Conservation (phyloP, 1,284 basidiomycete species). For the Stereum hirsutum region DNA sequence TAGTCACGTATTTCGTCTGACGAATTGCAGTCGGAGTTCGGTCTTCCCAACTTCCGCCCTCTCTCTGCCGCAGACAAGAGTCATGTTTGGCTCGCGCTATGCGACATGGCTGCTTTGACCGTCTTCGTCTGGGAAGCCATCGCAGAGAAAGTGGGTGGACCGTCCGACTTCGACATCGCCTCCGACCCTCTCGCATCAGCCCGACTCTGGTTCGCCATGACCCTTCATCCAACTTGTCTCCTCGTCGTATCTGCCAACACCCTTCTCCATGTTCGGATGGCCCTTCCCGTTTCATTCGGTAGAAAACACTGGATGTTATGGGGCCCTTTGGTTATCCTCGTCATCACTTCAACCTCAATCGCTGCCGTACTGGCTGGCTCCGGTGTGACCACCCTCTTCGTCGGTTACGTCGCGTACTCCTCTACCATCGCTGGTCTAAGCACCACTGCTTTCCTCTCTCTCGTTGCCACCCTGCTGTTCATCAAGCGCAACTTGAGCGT, state of each 20-base stretch:
- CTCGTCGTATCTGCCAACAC: conserved; percentile 48
- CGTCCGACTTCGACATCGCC: conserved; percentile 31
- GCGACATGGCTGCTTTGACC: conserved; percentile 50
- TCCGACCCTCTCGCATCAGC: conserved; percentile 40
- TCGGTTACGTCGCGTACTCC: conserved; percentile 51
- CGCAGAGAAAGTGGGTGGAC: conserved; percentile 37
- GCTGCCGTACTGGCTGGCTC: conserved; percentile 49
- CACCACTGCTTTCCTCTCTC: conserved; percentile 40
- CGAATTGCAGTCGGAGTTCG: conserved; percentile 50
- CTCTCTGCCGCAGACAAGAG: conserved; percentile 59
- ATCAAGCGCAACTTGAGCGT: conserved; percentile 55
- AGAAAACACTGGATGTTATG: conserved; percentile 59
- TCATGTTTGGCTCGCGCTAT: conserved; percentile 59
- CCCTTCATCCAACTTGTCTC: conserved; percentile 55
- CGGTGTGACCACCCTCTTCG: conserved; percentile 42
- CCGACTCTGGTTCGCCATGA: conserved; percentile 54
- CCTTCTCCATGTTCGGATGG: conserved; percentile 59
- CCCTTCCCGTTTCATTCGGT: conserved; percentile 59
- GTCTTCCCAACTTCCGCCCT: conserved; percentile 54
- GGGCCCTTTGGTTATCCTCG: conserved; percentile 47
- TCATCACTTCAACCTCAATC: conserved; percentile 43
- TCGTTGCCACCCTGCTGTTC: conserved; percentile 47
- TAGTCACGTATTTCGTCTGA: conserved; percentile 2
- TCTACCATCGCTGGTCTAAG: conserved; percentile 40
- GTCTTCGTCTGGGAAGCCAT: conserved; percentile 60